A percentile compares a stretch with the other conserved stretches of the same genome.
Conservation (phyloP, 73 alveolate species). For the Tetrahymena thermophila region DNA sequence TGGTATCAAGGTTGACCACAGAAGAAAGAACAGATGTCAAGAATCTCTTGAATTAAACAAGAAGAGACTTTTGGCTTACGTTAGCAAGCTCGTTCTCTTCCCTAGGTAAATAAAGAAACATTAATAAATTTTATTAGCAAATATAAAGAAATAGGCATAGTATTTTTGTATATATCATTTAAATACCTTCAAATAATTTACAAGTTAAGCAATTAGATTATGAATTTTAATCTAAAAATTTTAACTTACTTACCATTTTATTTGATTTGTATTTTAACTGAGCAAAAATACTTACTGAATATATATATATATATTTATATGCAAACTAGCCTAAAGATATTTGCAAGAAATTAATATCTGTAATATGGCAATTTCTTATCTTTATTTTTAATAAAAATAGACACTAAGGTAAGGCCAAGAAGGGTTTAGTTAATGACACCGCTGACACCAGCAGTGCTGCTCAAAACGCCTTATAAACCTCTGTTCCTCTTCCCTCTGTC, state of each 20-base stretch:
- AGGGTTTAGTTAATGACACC: neutral
- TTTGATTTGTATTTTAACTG: neutral
- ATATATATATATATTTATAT: too few relatives aligned
- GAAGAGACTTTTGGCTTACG: conserved; percentile 87
- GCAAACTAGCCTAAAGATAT: neutral
- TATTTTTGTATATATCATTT: neutral
- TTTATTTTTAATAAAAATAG: neutral
- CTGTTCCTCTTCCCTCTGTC: neutral
- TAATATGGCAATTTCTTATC: neutral
- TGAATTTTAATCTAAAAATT: too few relatives aligned
- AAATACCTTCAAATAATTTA: neutral
- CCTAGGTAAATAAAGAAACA: conserved; percentile 52
- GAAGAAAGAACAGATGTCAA: conserved; percentile 87
- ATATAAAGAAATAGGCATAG: neutral
- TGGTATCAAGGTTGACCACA: conserved; percentile 97
- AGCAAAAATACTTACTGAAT: too few relatives aligned
- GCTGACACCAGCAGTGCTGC: neutral
- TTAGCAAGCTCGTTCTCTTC: conserved; percentile 85
- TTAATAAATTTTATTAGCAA: neutral
- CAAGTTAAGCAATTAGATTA: neutral
- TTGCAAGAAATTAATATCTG: neutral
- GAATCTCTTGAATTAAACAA: conserved; percentile 84
- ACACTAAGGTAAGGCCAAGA: conserved; percentile 1
- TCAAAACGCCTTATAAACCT: neutral
- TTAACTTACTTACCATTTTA: too few relatives aligned